Evolutionary conservation across 1,284 basidiomycete genomes (phyloP), one percentile per base, ranked within the genome.

Genomic region (Ceratorhiza oryzae-sativae): DNA sequence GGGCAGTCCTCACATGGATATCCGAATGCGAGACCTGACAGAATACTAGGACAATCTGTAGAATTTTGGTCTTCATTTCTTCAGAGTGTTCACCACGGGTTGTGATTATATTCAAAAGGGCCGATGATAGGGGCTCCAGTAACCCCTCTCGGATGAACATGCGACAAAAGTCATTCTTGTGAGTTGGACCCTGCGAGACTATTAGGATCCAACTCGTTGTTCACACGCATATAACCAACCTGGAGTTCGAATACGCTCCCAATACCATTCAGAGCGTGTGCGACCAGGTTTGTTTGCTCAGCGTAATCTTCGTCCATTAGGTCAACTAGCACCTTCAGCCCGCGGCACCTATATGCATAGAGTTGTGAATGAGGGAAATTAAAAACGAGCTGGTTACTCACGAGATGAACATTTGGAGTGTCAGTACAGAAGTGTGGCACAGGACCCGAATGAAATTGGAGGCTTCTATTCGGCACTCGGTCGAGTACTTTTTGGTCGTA

Each of bases 331-430:
- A 96, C 93, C 78, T 94, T 94, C 71, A 98, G 84, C 4, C 95
- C 95, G 39, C 95, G 94, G 79, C 95, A 97, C 39, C 94, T 95
- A 74, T 39, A 49, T 73, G 75, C 6, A 18, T 15, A 32, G 9
- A 34, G 36, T 51, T 23, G 23, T 41, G 27, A 53, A 39, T 27
- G 32, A 56, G 55, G 12, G 8, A 0, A 34, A 41, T 51, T 23
- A n/a, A 30, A 27, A 53, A 39, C 27, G 32, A 56, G 55, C 2
- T 25, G n/a, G 5, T 8, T 6, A 55, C 92, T 74, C 78, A 94
- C 90, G 94, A 93, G 76, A 98, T 97, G 81, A 98, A 97, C 95
- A 97, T 98, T 79, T 98, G 95, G 53, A 98, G 82, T 13, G 97
- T 98, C 73, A 98, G 82, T 3, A 95, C 90, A 4, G 95, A 97